Conservation (phyloP, 306 rosid genomes). For the Gynostemma pentaphyllum region DNA sequence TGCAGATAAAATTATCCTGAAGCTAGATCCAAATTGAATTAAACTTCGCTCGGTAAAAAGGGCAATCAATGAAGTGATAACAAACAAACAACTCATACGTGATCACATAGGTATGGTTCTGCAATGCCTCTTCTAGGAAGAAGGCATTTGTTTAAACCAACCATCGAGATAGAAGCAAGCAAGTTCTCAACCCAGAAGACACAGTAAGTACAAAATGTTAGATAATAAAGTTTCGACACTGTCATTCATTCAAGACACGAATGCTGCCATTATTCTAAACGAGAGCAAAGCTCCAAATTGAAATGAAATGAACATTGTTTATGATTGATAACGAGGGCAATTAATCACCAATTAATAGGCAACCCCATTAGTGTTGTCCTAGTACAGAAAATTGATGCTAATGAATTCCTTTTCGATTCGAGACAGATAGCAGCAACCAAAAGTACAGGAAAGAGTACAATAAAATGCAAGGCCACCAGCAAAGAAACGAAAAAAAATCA, state of each 20-base stretch:
- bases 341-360: neutral
- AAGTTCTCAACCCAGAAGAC: neutral
- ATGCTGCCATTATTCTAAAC: neutral
- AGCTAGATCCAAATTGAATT: neutral
- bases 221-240: neutral
- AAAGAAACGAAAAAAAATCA: conserved; percentile 18
- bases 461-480: conserved; percentile 10
- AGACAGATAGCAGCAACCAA: neutral
- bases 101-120: neutral
- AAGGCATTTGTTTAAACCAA: too few relatives aligned
- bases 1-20: neutral
- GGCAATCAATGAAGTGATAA: too few relatives aligned
- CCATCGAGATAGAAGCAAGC: neutral
- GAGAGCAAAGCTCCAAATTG: neutral
- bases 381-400: neutral
- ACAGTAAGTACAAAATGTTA: neutral
- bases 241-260: neutral
- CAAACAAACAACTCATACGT: neutral
- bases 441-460: neutral
- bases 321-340: neutral
- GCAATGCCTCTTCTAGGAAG: too few relatives aligned
- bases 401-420: neutral
- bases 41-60: neutral
- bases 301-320: neutral
- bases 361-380: neutral